Evolutionary conservation across 306 rosid species (phyloP).

Genomic region (Vicia villosa): DNA sequence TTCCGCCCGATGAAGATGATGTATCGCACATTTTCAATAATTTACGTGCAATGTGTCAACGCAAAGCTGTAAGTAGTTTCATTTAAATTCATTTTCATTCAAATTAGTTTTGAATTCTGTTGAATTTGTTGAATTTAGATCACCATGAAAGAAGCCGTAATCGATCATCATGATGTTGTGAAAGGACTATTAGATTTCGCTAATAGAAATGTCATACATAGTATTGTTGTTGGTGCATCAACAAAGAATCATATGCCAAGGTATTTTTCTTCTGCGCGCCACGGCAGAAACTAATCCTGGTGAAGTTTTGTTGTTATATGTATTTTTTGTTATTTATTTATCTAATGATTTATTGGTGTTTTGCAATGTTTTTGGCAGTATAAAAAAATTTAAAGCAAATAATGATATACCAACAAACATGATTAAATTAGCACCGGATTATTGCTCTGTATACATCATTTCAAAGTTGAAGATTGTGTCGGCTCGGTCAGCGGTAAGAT

Average conservation of each 20-base stretch:
- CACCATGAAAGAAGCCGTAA: conserved; percentile 61
- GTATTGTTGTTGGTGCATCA: conserved; percentile 74
- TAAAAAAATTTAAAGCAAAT: conserved; percentile 63
- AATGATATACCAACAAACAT: conserved; percentile 57
- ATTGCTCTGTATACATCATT: conserved; percentile 74
- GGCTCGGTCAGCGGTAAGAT: conserved; percentile 64
- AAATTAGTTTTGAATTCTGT: neutral
- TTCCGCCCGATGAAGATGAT: conserved; percentile 48
- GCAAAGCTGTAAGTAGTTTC: conserved; percentile 58
- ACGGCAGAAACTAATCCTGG: too few species aligned
- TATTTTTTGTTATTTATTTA: too few species aligned
- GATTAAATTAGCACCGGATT: conserved; percentile 71
- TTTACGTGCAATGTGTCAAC: conserved; percentile 60
- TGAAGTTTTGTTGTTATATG: too few species aligned
- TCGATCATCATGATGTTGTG: conserved; percentile 64
- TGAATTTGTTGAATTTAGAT: conserved; percentile 45
- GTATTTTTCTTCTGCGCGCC: conserved; percentile 52
- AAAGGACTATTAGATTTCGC: conserved; percentile 65
- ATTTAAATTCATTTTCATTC: neutral
- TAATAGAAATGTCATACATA: conserved; percentile 50
- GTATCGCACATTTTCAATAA: conserved; percentile 48
- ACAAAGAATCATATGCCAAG: conserved; percentile 63
- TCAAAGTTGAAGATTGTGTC: conserved; percentile 78
- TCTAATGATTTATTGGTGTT: too few species aligned
- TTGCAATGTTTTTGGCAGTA: too few species aligned